Conservation (phyloP, 2,329 filamentous ascomycete genomes). For the Colletotrichum acutatum region DNA sequence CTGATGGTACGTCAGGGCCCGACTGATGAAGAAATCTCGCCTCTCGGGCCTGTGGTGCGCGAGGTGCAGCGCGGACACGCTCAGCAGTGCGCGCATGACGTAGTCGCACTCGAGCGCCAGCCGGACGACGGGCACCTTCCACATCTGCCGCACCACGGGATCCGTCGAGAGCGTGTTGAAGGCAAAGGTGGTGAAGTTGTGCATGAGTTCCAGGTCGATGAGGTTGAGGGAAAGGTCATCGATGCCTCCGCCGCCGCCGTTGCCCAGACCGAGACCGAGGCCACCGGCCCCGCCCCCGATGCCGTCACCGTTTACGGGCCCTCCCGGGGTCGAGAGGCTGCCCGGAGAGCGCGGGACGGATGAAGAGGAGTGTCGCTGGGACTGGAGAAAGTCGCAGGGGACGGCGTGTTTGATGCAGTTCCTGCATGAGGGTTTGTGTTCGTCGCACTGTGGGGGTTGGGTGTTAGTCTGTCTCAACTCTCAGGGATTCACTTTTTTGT, state of each 20-base stretch:
- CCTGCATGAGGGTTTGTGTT: slow-evolving; percentile 40
- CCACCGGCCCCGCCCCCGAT: neutral
- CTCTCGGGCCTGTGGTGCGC: slow-evolving; percentile 51
- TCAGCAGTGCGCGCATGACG: slow-evolving; percentile 61
- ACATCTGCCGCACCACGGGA: slow-evolving; percentile 54
- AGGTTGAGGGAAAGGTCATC: slow-evolving; percentile 48
- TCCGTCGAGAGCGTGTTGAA: slow-evolving; percentile 57
- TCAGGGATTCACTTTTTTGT: neutral
- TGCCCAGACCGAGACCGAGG: neutral
- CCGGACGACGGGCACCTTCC: slow-evolving; percentile 57
- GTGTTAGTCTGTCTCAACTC: neutral
- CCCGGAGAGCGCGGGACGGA: slow-evolving; percentile 26
- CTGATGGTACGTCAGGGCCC: slow-evolving; percentile 36
- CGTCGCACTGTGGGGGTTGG: slow-evolving; percentile 38
- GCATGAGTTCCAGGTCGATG: slow-evolving; percentile 62
- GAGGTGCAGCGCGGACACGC: slow-evolving; percentile 61
- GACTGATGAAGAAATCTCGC: slow-evolving; percentile 49
- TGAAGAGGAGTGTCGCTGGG: slow-evolving; percentile 27
- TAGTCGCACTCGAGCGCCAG: slow-evolving; percentile 59
- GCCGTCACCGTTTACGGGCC: slow-evolving; percentile 7
- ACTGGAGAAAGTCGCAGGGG: slow-evolving; percentile 41
- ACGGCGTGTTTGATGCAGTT: slow-evolving; percentile 44
- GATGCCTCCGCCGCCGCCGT: slow-evolving; percentile 31
- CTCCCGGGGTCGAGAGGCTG: slow-evolving; percentile 6
- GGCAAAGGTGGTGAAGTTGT: slow-evolving; percentile 63